phyloP scores from a whole-genome alignment of 192 early-diverging fungal species.

The Umbelopsis sp. region DNA sequence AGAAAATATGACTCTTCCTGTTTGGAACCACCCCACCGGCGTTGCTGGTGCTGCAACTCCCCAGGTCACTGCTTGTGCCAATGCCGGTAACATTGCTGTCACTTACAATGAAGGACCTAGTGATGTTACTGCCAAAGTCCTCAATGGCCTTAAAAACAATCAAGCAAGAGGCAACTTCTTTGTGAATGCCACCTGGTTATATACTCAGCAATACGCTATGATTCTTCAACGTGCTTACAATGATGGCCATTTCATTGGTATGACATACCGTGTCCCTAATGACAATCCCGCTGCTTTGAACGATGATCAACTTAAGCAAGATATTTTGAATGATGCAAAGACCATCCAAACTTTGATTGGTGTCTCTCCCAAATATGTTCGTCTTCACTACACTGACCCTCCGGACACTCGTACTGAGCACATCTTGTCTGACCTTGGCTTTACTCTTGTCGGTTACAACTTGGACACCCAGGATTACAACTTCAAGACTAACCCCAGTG shows the following conservation, averaged over 20 bases:
- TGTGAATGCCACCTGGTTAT: slow-evolving; percentile 55
- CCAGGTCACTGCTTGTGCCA: slow-evolving; percentile 50
- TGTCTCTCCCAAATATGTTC: slow-evolving; percentile 54
- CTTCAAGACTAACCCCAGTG: slow-evolving; percentile 45
- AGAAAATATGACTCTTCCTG: slow-evolving; percentile 24
- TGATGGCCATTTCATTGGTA: slow-evolving; percentile 58
- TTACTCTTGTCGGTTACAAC: slow-evolving; percentile 51
- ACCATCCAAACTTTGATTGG: slow-evolving; percentile 50
- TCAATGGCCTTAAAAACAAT: slow-evolving; percentile 49
- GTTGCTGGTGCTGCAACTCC: slow-evolving; percentile 25
- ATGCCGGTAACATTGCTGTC: slow-evolving; percentile 48
- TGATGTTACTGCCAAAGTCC: slow-evolving; percentile 56
- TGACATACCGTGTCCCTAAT: slow-evolving; percentile 57
- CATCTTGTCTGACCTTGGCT: slow-evolving; percentile 47
- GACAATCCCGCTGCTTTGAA: slow-evolving; percentile 46
- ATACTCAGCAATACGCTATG: slow-evolving; percentile 55
- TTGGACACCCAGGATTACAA: slow-evolving; percentile 53
- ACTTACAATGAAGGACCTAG: slow-evolving; percentile 58
- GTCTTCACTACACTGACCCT: slow-evolving; percentile 45
- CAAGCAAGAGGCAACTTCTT: slow-evolving; percentile 58
- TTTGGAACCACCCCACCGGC: slow-evolving; percentile 41
- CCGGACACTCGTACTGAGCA: slow-evolving; percentile 47
- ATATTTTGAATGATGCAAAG: slow-evolving; percentile 48
- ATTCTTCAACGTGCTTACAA: slow-evolving; percentile 56
- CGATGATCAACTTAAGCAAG: slow-evolving; percentile 44